Evolutionary conservation across 805 yeast species (phyloP).

Genomic region (Yamadazyma sp.): DNA sequence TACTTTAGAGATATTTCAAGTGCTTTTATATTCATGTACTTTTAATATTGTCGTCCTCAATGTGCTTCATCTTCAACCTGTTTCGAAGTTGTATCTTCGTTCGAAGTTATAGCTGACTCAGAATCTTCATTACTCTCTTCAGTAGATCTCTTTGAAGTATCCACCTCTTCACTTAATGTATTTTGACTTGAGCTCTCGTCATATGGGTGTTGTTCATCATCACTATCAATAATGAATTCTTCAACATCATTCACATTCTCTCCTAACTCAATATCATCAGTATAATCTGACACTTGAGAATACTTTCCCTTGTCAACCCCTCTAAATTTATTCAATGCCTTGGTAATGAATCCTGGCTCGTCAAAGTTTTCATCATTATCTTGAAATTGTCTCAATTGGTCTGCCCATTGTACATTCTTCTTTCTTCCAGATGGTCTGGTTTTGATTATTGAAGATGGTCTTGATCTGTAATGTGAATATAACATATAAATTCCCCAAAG

Average conservation of each 20-base stretch:
- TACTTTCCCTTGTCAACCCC: constrained; percentile 15
- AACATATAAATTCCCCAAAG: constrained; percentile 41
- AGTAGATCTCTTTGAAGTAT: no score
- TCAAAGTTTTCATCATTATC: constrained; percentile 17
- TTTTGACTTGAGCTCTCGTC: no score
- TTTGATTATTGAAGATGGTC: constrained; percentile 42
- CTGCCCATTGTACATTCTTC: constrained; percentile 49
- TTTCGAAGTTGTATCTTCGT: no score
- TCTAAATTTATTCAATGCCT: constrained; percentile 31
- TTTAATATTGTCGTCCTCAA: no score
- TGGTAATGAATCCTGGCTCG: constrained; percentile 35
- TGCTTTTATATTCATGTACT: no score
- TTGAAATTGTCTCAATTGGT: constrained; percentile 35
- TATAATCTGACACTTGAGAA: constrained; percentile 16
- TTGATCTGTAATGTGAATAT: constrained; percentile 33
- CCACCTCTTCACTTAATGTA: no score
- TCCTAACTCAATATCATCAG: constrained; percentile 45
- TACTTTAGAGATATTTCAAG: no score
- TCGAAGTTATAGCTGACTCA: no score
- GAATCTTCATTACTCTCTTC: no score
- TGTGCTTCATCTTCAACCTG: no score
- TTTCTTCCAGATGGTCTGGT: constrained; percentile 31
- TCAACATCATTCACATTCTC: constrained; percentile 25
- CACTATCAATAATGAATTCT: constrained; percentile 48
- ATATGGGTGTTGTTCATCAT: constrained; percentile 33